Conservation (phyloP, 1,284 basidiomycete genomes). For the Phellopilus nigrolimitatus region DNA sequence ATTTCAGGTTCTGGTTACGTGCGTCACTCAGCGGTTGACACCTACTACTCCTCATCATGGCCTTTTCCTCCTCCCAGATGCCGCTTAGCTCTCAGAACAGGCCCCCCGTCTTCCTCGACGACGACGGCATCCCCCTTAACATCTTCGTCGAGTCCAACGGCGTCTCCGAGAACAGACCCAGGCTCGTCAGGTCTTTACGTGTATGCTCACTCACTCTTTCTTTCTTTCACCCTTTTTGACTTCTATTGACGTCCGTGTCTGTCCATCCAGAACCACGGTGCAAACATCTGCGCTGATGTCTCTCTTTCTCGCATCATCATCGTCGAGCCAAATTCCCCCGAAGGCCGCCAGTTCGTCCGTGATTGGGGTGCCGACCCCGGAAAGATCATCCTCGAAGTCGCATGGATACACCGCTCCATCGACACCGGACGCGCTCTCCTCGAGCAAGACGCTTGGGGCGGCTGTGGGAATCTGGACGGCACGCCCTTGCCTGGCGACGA, state of each 20-base stretch:
- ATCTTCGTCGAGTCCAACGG: constrained; percentile 52
- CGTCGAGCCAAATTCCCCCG: constrained; percentile 46
- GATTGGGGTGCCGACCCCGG: constrained; percentile 47
- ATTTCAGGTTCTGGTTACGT: neutral
- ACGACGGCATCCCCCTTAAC: constrained; percentile 26
- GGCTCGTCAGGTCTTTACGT: constrained; percentile 46
- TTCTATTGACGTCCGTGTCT: neutral
- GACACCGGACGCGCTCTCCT: constrained; percentile 38
- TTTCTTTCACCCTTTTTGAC: constrained; percentile 23
- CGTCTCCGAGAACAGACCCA: constrained; percentile 40
- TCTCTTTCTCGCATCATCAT: constrained; percentile 50
- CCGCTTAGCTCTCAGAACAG: constrained; percentile 24
- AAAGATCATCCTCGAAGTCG: constrained; percentile 44
- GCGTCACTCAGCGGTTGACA: constrained; percentile 14
- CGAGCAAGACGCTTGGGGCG: constrained; percentile 52
- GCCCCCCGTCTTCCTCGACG: constrained; percentile 21
- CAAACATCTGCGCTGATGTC: constrained; percentile 41
- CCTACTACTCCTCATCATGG: constrained; percentile 2
- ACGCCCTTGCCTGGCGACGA: constrained; percentile 34
- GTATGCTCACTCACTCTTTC: constrained; percentile 31
- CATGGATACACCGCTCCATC: constrained; percentile 42
- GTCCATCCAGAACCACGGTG: constrained; percentile 44
- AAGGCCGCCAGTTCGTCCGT: constrained; percentile 48
- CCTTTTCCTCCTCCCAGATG: neutral
- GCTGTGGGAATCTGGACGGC: constrained; percentile 41